Evolutionary conservation across 2,329 filamentous ascomycete genomes (phyloP), one percentile per base, ranked within the genome.

Genomic region (Nectriaceae sp.): DNA sequence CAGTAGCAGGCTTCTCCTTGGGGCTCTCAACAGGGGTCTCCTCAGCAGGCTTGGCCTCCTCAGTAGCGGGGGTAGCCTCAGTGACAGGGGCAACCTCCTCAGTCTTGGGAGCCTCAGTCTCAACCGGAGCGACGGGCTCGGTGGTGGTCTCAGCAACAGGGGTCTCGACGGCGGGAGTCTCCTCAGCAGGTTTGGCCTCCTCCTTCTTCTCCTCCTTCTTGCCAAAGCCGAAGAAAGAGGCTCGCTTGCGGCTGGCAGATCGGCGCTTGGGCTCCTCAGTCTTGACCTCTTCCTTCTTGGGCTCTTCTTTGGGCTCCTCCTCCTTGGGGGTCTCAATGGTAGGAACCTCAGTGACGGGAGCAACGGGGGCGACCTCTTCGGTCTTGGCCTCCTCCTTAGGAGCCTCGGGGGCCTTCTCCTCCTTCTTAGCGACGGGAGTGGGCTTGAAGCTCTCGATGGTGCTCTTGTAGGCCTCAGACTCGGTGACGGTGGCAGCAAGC

Each of bases 391-490:
- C 62, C 60, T 69, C 69, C 53, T 67, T 62, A 40, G 55, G 40
- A 44, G 55, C 49, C 56, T 73, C 71, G 51, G 67, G 70, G 13
- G 63, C 58, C 56, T 70, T 68, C 59, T 68, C 66, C 59, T 73
- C 71, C 68, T 79, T 75, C 64, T 73, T 70, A 44, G 61, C 63
- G 21, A 65, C 62, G 44, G 67, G 63, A 55, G 70, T 65, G 31
- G 78, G 79, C 72, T 82, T 82, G 60, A 83, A 74, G 66, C 85
- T 87, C 75, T 91, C 88, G 18, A 94, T 74, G 57, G 89, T 85
- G 63, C 82, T 79, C 85, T 96, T 97, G 86, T 96, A 99, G 51
- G 83, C 82, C 73, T 96, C 91, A 63, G 85, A 87, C 72, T 86
- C 84, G 56, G 83, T 82, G 62, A 97, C 82, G 47, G 80, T 80